Evolutionary conservation across 305 asterid genomes (phyloP).

Genomic region (Coffea humblotiana): DNA sequence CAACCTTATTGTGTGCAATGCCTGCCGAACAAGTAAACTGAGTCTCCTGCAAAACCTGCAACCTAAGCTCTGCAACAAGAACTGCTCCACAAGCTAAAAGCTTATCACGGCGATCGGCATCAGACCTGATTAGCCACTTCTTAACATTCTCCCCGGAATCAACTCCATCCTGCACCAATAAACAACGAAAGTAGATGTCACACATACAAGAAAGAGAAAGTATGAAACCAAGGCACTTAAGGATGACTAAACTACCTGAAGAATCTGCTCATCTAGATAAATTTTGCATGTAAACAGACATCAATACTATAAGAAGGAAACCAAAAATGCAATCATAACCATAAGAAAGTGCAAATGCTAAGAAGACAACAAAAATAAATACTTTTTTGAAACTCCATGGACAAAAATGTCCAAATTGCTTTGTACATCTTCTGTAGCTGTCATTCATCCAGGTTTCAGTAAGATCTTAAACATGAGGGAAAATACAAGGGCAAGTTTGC

Average conservation of each 20-base stretch:
- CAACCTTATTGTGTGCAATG: slow-evolving; percentile 92
- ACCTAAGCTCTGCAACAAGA: slow-evolving; percentile 76
- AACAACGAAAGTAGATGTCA: neutral
- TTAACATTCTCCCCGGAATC: slow-evolving; percentile 44
- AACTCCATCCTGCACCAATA: slow-evolving; percentile 41
- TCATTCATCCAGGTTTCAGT: neutral
- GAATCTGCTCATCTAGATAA: neutral
- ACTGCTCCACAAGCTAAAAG: slow-evolving; percentile 89
- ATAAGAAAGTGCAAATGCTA: neutral
- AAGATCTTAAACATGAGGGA: neutral
- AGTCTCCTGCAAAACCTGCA: slow-evolving; percentile 76
- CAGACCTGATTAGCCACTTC: slow-evolving; percentile 59
- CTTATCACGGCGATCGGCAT: slow-evolving; percentile 65
- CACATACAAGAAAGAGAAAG: neutral
- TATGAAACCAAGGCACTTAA: neutral
- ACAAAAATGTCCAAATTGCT: neutral
- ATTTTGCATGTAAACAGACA: too few species aligned
- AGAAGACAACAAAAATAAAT: neutral
- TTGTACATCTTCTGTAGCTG: neutral
- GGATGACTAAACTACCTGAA: neutral
- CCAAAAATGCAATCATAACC: neutral
- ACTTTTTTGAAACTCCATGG: neutral
- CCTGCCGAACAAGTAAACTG: slow-evolving; percentile 96
- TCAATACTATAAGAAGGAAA: neutral
- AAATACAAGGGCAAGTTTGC: too few species aligned